Evolutionary conservation across 371 early-diverging fungal genomes (phyloP).

Genomic region (Rhizomucor pusillus): DNA sequence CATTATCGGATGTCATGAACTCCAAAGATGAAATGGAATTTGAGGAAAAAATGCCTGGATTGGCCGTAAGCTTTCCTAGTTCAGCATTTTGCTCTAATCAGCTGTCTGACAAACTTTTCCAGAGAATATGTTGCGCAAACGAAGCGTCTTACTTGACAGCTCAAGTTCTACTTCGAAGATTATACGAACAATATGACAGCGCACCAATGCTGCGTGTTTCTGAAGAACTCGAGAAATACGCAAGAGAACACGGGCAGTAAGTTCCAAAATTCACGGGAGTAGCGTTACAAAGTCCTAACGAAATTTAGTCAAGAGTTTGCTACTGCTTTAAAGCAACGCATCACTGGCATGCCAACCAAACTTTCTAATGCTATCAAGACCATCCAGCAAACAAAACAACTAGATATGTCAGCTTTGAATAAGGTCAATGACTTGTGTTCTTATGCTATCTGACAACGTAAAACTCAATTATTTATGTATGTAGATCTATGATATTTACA

Average conservation of each 20-base stretch:
- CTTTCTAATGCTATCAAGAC: neutral
- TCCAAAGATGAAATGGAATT: conserved; percentile 54
- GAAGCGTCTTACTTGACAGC: conserved; percentile 70
- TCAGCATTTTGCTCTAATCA: neutral
- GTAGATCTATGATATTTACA: no score
- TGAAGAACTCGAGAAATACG: conserved; percentile 60
- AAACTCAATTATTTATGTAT: no score
- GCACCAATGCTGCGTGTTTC: conserved; percentile 53
- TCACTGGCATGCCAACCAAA: neutral
- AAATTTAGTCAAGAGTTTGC: neutral
- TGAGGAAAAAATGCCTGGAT: conserved; percentile 42
- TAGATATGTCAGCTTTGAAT: neutral
- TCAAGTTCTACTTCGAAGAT: conserved; percentile 53
- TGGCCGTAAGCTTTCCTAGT: conserved; percentile 53
- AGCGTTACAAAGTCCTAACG: neutral
- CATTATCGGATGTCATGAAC: conserved; percentile 48
- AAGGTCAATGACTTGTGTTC: no score
- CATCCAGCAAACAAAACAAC: neutral
- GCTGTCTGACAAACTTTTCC: neutral
- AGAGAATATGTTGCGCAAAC: conserved; percentile 64
- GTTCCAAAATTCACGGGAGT: neutral
- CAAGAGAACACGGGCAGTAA: conserved; percentile 35
- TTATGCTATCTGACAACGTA: no score
- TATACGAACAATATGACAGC: conserved; percentile 50
- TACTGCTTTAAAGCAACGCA: neutral